Conservation (phyloP, 768 basidiomycete genomes). For the Panus rudis region DNA sequence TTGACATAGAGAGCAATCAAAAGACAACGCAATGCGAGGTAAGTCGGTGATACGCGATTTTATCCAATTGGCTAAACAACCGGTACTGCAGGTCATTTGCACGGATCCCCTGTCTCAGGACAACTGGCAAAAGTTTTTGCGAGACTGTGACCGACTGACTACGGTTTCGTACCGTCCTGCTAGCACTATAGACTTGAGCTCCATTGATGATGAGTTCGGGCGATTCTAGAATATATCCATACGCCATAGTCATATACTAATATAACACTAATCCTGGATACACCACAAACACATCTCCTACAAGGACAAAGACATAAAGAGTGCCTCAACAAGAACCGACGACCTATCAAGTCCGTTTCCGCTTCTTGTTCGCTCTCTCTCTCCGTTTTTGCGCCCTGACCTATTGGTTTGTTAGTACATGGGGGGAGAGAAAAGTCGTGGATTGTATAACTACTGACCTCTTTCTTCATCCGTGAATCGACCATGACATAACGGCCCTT, state of each 20-base stretch:
- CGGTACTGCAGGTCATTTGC: conserved; percentile 37
- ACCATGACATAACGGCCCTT: conserved; percentile 96
- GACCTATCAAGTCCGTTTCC: conserved; percentile 32
- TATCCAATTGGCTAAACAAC: not conserved
- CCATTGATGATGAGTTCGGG: not conserved
- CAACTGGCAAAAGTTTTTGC: conserved; percentile 41
- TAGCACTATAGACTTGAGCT: not conserved
- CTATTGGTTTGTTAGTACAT: conserved; percentile 32
- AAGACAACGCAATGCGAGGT: conserved; percentile 51
- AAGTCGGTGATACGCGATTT: conserved; percentile 13
- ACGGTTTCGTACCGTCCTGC: conserved; percentile 15
- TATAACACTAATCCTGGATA: too few relatives aligned
- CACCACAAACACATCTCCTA: too few relatives aligned
- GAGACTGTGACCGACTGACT: conserved; percentile 38
- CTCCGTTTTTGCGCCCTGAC: conserved; percentile 76
- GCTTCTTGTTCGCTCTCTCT: conserved; percentile 67
- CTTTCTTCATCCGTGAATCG: conserved; percentile 89
- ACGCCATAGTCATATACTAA: too few relatives aligned
- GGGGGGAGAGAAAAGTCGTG: conserved; percentile 2
- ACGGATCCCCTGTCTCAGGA: conserved; percentile 28
- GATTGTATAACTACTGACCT: conserved; percentile 42
- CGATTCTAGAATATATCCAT: too few relatives aligned
- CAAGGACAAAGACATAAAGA: conserved; percentile 2
- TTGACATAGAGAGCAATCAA: conserved; percentile 50
- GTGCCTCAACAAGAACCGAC: not conserved